Evolutionary conservation across 495 filamentous ascomycete genomes (phyloP), one percentile per base, ranked within the genome.

Genomic region (Aspergillus ellipticus): DNA sequence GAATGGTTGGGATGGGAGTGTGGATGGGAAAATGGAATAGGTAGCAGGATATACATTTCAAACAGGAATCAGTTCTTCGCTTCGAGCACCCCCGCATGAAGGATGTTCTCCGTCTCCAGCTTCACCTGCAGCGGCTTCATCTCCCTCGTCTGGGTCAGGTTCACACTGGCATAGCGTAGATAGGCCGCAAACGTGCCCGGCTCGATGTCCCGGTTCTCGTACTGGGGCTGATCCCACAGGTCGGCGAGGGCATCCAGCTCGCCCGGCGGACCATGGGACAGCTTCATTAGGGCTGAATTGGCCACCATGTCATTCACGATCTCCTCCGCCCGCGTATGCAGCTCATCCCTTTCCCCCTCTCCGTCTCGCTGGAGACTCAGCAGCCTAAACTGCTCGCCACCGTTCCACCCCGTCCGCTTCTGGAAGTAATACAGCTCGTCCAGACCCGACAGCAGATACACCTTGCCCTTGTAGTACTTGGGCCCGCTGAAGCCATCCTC

Each of bases 221-320:
- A 39, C 28, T 21, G 49, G 15, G 35, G 31, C 39, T 51, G 16
- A 15, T 51, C 49, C 49, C 49, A 51, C 29, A 51, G 39, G 15
- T 19, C 19, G 6, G 31, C 49, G 31, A 39, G 31, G 31, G 49
- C 31, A 24, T 39, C 35, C 35, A 39, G n/a, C n/a, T 39, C 6
- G 1, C 35, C 35, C 35, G 35, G 35, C 1, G 35, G 35, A 20
- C 49, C 49, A 22, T 37, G 49, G 22, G 35, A 51, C 6, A 51
- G 17, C 49, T 51, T 51, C 49, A 39, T 33, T 21, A 39, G 20
- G 10, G 31, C 39, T 13, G 49, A 51, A 3, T 51, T 37, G 8
- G 49, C 49, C 8, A 51, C 16, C 31, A 51, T 51, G 31, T 24
- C 31, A 41, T 51, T 4, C 6, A 15, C 35, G 5, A 39, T n/a